These are phyloP conservation scores for Jasminum sambac DNA, from an alignment of 257 asterid species.

Conservation along the genomic window DNA sequence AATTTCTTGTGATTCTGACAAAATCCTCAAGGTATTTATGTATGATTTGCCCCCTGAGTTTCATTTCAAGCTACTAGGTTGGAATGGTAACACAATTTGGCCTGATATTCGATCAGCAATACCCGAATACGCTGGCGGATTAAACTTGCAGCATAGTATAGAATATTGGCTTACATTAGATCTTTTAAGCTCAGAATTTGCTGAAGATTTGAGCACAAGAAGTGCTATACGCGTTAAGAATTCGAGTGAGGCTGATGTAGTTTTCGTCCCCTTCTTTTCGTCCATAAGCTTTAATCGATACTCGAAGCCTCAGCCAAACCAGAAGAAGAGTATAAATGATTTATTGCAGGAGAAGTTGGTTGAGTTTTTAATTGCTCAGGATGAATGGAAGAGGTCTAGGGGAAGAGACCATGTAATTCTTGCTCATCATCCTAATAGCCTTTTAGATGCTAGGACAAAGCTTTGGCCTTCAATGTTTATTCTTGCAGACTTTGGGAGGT, in stretches of 20 bases:
- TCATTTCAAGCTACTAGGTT: slow-evolving; percentile 65
- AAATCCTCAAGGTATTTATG: slow-evolving; percentile 74
- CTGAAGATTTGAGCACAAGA: slow-evolving; percentile 36
- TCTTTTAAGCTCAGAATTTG: slow-evolving; percentile 63
- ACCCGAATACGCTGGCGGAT: slow-evolving; percentile 86
- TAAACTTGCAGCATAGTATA: slow-evolving; percentile 93
- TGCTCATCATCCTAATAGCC: slow-evolving; percentile 96
- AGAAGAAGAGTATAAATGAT: slow-evolving; percentile 46
- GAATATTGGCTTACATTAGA: slow-evolving; percentile 93
- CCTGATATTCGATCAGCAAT: slow-evolving; percentile 60
- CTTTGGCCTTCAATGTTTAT: slow-evolving; percentile 83
- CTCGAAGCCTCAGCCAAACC: slow-evolving; percentile 51
- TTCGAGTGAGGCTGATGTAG: slow-evolving; percentile 86
- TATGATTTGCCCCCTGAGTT: slow-evolving; percentile 84
- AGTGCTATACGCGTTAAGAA: slow-evolving; percentile 62
- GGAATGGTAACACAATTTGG: slow-evolving; percentile 73
- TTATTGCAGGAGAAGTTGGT: slow-evolving; percentile 78
- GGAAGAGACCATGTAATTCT: slow-evolving; percentile 78
- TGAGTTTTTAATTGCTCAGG: slow-evolving; percentile 48
- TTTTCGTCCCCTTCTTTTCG: slow-evolving; percentile 88
- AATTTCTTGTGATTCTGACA: slow-evolving; percentile 34
- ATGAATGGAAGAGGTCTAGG: slow-evolving; percentile 78
- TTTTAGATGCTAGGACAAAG: slow-evolving; percentile 73
- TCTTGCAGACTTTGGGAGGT: slow-evolving; percentile 91
- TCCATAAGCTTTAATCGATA: slow-evolving; percentile 75